Evolutionary conservation across 495 filamentous ascomycete species (phyloP), one percentile per base, ranked within the genome.

Genomic region (Eremomyces bilateralis): DNA sequence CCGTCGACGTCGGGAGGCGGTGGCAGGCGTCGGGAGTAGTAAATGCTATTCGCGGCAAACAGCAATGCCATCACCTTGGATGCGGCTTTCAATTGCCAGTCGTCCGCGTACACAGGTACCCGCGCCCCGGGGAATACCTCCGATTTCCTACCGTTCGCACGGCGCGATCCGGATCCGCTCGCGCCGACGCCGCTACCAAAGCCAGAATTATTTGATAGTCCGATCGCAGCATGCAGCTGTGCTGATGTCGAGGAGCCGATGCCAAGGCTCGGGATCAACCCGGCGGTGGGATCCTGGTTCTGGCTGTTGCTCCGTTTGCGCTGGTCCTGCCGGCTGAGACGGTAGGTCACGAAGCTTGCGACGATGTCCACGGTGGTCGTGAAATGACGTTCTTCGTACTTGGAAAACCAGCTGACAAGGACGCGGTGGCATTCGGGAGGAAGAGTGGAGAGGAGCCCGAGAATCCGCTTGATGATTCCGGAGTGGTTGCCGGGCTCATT

Each of bases 21-120:
- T n/a, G n/a, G n/a, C n/a, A n/a, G n/a, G n/a, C n/a, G n/a, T n/a
- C 35, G 47, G 39, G 33, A 34, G 42, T 27, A 39, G 51, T 53
- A 60, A 40, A 54, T 62, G 37, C 72, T 80, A 50, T 92, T 94
- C 15, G 81, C 85, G 1, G 74, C 65, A 46, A 91, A 91, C 6
- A 94, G 53, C 19, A 92, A 46, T 3, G 77, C 71, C 69, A 92
- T 79, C 1, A 91, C 67, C 41, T 72, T 71, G 3, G 81, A 75
- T 10, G 76, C 78, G 15, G 77, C 76, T 45, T 73, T 76, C 27
- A 92, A 69, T 53, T 94, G 84, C 84, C 84, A 94, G 47, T 93
- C 85, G 34, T 85, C 80, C 17, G 65, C 62, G 44, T 92, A 92
- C 11, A 61, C 30, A 10, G 15, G 10, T n/a, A n/a, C n/a, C n/a